Evolutionary conservation across 2,329 filamentous ascomycete genomes (phyloP).

Genomic region (Clarireedia monteithiana): DNA sequence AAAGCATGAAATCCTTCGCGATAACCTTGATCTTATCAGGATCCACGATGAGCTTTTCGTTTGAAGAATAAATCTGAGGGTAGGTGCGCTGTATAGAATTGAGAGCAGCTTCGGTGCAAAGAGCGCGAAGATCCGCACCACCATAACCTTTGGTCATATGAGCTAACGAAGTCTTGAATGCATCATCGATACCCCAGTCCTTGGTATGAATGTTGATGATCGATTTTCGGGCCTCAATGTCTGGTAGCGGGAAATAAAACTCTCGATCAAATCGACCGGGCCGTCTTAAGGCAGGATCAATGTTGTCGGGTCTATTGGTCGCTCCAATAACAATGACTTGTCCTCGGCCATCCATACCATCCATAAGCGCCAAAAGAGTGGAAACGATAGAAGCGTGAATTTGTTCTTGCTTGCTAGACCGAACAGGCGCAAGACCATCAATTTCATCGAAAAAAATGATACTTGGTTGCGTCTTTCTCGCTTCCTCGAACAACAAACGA

Average conservation of each 20-base stretch:
- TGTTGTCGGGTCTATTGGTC: conserved; percentile 94
- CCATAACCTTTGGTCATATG: conserved; percentile 93
- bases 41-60: conserved; percentile 84
- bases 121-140: conserved; percentile 84
- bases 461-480: conserved; percentile 88
- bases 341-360: conserved; percentile 95
- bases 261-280: conserved; percentile 95
- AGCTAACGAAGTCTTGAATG: conserved; percentile 77
- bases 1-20: conserved; percentile 95
- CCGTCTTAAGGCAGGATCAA: conserved; percentile 88
- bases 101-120: conserved; percentile 91
- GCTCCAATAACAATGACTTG: conserved; percentile 98
- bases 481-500: conserved; percentile 88
- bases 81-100: conserved; percentile 95
- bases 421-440: conserved; percentile 88
- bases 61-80: conserved; percentile 89
- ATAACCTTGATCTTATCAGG: conserved; percentile 76
- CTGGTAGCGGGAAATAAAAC: conserved; percentile 94
- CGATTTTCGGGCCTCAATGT: conserved; percentile 67
- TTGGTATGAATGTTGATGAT: conserved; percentile 95
- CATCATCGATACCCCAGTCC: conserved; percentile 75
- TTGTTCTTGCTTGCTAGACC: conserved; percentile 97
- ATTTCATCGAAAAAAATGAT: conserved; percentile 99
- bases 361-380: conserved; percentile 88
- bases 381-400: conserved; percentile 98